Percentiles rank a stretch among this genome's conserved stretches.
Evolutionary conservation across 2,329 filamentous ascomycete species (phyloP).

Genomic region (Ophiostoma australiae): DNA sequence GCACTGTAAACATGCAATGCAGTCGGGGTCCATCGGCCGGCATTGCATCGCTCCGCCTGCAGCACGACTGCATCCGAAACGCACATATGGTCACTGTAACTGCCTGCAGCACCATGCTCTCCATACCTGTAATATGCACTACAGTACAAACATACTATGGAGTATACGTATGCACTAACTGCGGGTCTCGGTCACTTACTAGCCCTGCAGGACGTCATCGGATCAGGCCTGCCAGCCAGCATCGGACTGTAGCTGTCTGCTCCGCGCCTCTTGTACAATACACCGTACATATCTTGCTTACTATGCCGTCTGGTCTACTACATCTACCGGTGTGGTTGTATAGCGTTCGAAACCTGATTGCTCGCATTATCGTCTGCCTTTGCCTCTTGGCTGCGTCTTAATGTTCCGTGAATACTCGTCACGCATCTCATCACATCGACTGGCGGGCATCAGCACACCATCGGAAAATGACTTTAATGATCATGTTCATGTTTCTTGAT

Average conservation of each 20-base stretch:
- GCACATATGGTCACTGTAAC: too few species aligned
- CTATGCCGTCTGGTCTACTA: neutral
- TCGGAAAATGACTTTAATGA: neutral
- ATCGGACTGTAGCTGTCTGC: neutral
- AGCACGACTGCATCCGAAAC: neutral
- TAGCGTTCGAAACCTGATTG: neutral
- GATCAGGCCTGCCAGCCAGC: too few species aligned
- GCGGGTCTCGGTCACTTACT: too few species aligned
- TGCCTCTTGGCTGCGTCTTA: neutral
- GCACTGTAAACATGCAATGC: neutral
- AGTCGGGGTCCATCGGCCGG: neutral
- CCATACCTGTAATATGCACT: neutral
- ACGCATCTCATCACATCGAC: neutral
- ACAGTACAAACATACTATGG: too few species aligned
- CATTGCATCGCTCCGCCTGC: slow-evolving; percentile 4
- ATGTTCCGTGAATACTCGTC: too few species aligned
- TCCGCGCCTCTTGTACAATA: neutral
- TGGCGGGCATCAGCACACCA: too few species aligned
- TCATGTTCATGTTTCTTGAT: neutral
- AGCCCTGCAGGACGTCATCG: neutral
- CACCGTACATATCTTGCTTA: neutral
- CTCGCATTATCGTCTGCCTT: neutral
- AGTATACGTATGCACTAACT: neutral
- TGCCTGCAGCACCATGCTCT: too few species aligned
- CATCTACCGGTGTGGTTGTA: neutral